Evolutionary conservation across 2,329 filamentous ascomycete species (phyloP).

Genomic region (Fusarium albidum): DNA sequence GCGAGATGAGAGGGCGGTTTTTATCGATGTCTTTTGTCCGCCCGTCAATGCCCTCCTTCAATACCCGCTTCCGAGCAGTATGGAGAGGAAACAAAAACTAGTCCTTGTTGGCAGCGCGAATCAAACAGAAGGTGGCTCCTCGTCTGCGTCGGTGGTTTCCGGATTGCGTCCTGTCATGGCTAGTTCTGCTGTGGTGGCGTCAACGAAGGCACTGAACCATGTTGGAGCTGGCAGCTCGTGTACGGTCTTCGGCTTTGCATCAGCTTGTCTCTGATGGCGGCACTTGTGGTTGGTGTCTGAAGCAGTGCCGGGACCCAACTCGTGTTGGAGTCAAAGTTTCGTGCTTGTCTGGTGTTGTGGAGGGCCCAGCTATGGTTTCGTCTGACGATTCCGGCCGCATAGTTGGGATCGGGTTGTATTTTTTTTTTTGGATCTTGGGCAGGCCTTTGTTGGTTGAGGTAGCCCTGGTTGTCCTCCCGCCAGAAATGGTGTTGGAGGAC

Average conservation of each 20-base stretch:
- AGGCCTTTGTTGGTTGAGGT: constrained; percentile 41
- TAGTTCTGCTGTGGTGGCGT: constrained; percentile 22
- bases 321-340: constrained; percentile 92
- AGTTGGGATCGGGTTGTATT: constrained; percentile 29
- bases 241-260: constrained; percentile 22
- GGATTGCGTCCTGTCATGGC: constrained; percentile 24
- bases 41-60: constrained; percentile 71
- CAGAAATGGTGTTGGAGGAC: constrained; percentile 59
- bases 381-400: constrained; percentile 16
- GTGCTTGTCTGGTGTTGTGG: constrained; percentile 75
- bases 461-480: constrained; percentile 60
- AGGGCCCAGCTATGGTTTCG: constrained; percentile 14
- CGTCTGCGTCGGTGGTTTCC: constrained; percentile 23
- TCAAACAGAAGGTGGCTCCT: constrained; percentile 74
- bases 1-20: constrained; percentile 78
- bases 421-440: constrained; percentile 35
- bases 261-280: constrained; percentile 4
- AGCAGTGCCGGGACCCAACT: constrained; percentile 78
- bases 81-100: constrained; percentile 93
- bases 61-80: constrained; percentile 44
- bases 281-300: constrained; percentile 17
- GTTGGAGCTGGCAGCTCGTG: constrained; percentile 18
- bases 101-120: constrained; percentile 86
- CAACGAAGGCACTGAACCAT: constrained; percentile 31
- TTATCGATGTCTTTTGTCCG: constrained; percentile 97